Conservation (phyloP, 164 flowering plant genomes). For the Tinospora cordifolia region DNA sequence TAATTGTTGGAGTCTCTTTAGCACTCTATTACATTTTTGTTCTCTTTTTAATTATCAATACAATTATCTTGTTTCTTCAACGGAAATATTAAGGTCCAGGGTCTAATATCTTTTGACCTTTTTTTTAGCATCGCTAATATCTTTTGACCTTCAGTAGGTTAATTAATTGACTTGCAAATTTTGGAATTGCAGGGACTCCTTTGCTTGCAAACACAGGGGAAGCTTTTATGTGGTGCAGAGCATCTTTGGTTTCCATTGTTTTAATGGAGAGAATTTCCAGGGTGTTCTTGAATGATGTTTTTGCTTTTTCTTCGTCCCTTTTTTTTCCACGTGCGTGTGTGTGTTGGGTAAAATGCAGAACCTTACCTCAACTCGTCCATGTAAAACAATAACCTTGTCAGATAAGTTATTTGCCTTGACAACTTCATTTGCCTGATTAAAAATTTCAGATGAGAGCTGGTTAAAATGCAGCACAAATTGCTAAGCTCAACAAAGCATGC, state of each 20-base stretch:
- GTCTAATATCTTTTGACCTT: too few relatives aligned
- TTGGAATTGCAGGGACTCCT: background rate
- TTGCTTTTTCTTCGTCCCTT: background rate
- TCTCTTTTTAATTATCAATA: too few relatives aligned
- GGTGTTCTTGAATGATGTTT: background rate
- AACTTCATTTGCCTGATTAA: constrained; percentile 78
- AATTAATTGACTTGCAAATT: background rate
- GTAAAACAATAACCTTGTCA: constrained; percentile 77
- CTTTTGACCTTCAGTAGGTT: background rate
- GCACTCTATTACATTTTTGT: too few relatives aligned
- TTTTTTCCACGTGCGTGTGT: background rate
- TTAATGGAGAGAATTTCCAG: background rate
- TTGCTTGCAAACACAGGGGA: background rate
- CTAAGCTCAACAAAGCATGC: background rate
- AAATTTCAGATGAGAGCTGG: constrained; percentile 11
- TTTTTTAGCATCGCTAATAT: too few relatives aligned
- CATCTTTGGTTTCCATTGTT: background rate
- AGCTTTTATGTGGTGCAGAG: background rate
- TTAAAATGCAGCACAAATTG: constrained; percentile 5
- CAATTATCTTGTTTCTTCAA: too few relatives aligned
- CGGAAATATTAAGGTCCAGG: too few relatives aligned
- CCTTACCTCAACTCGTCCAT: constrained; percentile 91
- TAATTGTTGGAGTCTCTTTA: too few relatives aligned
- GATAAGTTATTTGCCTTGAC: constrained; percentile 84
- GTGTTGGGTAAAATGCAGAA: constrained; percentile 1